These are phyloP conservation scores for Diaporthe sp. DNA, from an alignment of 2,329 filamentous ascomycete species.

Conservation along the genomic window DNA sequence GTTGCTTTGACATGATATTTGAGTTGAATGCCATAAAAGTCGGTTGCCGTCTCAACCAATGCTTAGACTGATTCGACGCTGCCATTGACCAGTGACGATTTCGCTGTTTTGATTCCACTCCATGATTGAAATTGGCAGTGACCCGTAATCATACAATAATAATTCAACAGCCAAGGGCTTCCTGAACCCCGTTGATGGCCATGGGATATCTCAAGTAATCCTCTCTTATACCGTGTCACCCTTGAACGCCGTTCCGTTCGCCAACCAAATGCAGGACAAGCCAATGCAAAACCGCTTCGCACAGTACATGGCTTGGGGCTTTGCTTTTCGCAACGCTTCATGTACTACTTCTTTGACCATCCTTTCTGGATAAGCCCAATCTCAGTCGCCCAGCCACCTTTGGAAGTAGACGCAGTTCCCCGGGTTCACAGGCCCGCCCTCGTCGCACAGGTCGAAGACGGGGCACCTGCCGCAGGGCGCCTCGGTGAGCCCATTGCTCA, in stretches of 20 bases:
- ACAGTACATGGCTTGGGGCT: not conserved
- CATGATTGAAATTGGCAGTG: not conserved
- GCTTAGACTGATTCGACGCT: not conserved
- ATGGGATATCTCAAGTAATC: conserved; percentile 23
- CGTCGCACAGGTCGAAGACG: conserved; percentile 91
- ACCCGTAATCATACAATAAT: not conserved
- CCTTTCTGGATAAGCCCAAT: not conserved
- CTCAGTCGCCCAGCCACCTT: conserved; percentile 76
- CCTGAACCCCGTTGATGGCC: not conserved
- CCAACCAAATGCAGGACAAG: conserved; percentile 1
- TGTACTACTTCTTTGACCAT: not conserved
- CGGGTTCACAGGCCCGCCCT: conserved; percentile 90
- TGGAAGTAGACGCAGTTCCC: conserved; percentile 93
- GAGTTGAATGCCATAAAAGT: not conserved
- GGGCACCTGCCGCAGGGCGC: conserved; percentile 92
- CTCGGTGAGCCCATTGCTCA: conserved; percentile 82
- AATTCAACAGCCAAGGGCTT: conserved; percentile 1
- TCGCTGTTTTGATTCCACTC: not conserved
- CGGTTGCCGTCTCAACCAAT: no score
- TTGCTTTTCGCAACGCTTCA: not conserved
- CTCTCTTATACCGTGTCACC: conserved; percentile 1
- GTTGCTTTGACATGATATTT: not conserved
- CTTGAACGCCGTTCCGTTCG: conserved; percentile 28
- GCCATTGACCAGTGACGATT: not conserved
- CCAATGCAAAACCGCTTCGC: conserved; percentile 8